These are phyloP conservation scores for Hypoxylon sp. DNA, from an alignment of 2,329 filamentous ascomycete species.

Conservation along the genomic window DNA sequence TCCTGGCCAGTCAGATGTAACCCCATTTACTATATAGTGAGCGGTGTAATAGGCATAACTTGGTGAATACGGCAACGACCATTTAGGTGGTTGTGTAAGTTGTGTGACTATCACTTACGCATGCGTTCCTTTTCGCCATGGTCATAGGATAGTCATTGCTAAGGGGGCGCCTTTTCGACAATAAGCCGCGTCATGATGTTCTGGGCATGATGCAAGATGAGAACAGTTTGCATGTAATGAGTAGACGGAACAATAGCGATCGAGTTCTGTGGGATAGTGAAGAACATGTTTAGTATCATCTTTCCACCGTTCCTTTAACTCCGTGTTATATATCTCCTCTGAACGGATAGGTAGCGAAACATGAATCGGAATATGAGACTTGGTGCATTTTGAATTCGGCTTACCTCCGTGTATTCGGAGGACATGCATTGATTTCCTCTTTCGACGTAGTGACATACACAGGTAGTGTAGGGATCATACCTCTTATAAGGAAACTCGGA, in stretches of 20 bases:
- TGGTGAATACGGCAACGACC: not conserved
- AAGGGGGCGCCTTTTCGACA: conserved; percentile 15
- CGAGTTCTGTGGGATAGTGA: not conserved
- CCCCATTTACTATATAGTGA: not conserved
- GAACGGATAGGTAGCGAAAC: not conserved
- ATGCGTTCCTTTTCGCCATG: conserved; percentile 8
- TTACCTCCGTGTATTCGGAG: conserved; percentile 21
- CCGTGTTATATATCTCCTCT: conserved; percentile 5
- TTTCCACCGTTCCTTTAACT: conserved; percentile 10
- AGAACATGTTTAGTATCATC: not conserved
- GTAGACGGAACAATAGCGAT: not conserved
- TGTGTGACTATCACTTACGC: conserved; percentile 22
- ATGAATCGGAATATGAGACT: conserved; percentile 4
- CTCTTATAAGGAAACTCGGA: conserved; percentile 30
- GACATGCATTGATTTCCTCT: conserved; percentile 2
- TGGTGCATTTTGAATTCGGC: conserved; percentile 11
- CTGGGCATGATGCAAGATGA: conserved; percentile 36
- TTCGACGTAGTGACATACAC: not conserved
- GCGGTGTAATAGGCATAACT: not conserved
- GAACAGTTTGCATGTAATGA: conserved; percentile 23
- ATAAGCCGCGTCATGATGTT: conserved; percentile 36
- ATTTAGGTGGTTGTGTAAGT: conserved; percentile 2
- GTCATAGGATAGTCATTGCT: conserved; percentile 18
- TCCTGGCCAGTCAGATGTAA: not conserved
- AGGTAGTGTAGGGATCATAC: not conserved